These are phyloP conservation scores for Aspergillus olivimuriae DNA, from an alignment of 495 filamentous ascomycete species.

Conservation along the genomic window DNA sequence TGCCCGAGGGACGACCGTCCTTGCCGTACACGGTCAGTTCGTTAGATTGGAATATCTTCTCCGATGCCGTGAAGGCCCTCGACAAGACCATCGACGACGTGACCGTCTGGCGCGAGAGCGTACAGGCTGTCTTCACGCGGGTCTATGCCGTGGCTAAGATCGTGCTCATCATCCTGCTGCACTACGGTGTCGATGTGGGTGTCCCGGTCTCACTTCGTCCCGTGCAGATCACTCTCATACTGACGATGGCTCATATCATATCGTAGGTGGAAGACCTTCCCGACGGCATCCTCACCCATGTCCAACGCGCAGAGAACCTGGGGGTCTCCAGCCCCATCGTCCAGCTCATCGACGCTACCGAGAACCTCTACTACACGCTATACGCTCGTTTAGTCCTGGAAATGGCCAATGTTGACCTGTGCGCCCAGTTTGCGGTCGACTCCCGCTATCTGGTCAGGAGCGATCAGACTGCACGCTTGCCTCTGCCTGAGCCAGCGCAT, in stretches of 20 bases:
- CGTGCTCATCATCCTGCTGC: conserved; percentile 23
- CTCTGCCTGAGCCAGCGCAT: conserved; percentile 27
- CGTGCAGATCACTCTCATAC: neutral
- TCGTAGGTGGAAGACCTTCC: conserved; percentile 22
- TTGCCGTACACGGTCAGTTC: conserved; percentile 28
- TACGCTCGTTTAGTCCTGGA: conserved; percentile 34
- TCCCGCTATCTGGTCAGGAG: conserved; percentile 8
- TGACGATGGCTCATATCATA: neutral
- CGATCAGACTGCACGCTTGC: conserved; percentile 9
- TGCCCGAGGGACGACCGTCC: conserved; percentile 14
- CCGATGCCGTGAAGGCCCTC: conserved; percentile 11
- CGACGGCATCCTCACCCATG: conserved; percentile 23
- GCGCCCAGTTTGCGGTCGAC: conserved; percentile 19
- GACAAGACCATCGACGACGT: conserved; percentile 14
- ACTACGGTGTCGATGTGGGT: conserved; percentile 31
- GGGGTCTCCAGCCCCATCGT: conserved; percentile 18
- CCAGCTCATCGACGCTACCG: conserved; percentile 23
- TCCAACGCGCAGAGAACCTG: conserved; percentile 22
- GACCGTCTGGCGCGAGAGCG: conserved; percentile 13
- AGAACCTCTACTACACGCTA: conserved; percentile 31
- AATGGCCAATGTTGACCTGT: conserved; percentile 32
- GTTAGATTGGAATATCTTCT: conserved; percentile 29
- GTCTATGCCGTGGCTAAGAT: conserved; percentile 36
- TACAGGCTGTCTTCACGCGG: conserved; percentile 22
- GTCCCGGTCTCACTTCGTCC: neutral